Evolutionary conservation across 163 green algal genomes (phyloP).

Genomic region (Scenedesmus sp.): DNA sequence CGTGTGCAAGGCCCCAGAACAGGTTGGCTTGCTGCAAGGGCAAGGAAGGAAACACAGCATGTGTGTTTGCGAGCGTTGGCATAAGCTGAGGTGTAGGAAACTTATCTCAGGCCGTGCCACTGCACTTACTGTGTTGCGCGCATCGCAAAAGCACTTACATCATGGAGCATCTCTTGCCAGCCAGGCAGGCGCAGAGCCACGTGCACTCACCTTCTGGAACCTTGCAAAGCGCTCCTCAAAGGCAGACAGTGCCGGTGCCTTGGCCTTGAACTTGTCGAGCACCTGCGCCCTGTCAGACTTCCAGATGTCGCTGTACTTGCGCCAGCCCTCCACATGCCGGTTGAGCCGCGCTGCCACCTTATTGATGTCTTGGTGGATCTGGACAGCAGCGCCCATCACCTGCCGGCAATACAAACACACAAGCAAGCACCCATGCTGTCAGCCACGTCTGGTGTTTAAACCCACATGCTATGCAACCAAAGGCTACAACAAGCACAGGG

Average conservation of each 20-base stretch:
- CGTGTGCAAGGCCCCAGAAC: slow-evolving; percentile 68
- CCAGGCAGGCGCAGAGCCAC: not conserved
- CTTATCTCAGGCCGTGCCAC: not conserved
- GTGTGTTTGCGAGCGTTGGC: too few relatives aligned
- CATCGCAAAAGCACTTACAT: not conserved
- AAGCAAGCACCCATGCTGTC: not conserved
- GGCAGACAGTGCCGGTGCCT: slow-evolving; percentile 67
- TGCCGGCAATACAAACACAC: slow-evolving; percentile 24
- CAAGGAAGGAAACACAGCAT: not conserved
- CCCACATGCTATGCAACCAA: too few relatives aligned
- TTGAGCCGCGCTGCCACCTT: slow-evolving; percentile 73
- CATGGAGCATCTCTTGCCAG: too few relatives aligned
- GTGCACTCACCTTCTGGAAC: slow-evolving; percentile 76
- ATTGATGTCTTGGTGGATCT: slow-evolving; percentile 80
- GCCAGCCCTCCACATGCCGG: slow-evolving; percentile 74
- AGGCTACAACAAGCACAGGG: too few relatives aligned
- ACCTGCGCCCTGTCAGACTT: slow-evolving; percentile 85
- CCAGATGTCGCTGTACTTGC: slow-evolving; percentile 82
- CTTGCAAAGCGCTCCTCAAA: slow-evolving; percentile 89
- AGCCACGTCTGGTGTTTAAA: too few relatives aligned
- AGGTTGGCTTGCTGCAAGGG: slow-evolving; percentile 49
- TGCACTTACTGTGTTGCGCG: not conserved
- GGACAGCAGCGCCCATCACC: slow-evolving; percentile 86
- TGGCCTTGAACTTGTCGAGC: slow-evolving; percentile 89
- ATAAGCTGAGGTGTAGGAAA: not conserved